Evolutionary conservation across 2,329 filamentous ascomycete genomes (phyloP).

Genomic region (Orbilia blumenaviensis): DNA sequence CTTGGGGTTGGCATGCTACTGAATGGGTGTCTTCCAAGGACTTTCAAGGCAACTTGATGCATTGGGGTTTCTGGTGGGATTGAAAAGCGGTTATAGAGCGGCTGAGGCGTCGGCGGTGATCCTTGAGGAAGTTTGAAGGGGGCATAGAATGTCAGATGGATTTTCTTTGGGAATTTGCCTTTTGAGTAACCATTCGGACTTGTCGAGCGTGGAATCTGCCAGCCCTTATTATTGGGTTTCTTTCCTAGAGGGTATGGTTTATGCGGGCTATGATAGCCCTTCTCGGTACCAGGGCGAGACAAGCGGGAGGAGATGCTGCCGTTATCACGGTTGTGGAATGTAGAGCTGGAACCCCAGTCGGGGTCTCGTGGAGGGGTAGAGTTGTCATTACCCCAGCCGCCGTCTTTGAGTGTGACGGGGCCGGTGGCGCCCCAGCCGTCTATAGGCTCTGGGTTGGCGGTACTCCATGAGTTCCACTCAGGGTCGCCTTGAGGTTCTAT

Average conservation of each 20-base stretch:
- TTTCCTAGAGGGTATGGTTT: background rate
- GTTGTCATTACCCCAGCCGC: background rate
- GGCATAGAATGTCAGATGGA: constrained; percentile 41
- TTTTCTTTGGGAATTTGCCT: constrained; percentile 23
- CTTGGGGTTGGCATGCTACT: background rate
- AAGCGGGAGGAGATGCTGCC: background rate
- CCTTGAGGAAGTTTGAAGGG: constrained; percentile 30
- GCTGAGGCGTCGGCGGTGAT: constrained; percentile 19
- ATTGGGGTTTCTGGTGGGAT: constrained; percentile 13
- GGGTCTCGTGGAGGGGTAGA: background rate
- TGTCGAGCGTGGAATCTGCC: constrained; percentile 7
- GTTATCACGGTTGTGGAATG: background rate
- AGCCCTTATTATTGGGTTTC: background rate
- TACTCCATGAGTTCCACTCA: constrained; percentile 40
- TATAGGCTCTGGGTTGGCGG: background rate
- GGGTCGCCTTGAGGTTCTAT: constrained; percentile 9
- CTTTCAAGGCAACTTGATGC: constrained; percentile 15
- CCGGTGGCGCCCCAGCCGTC: constrained; percentile 16
- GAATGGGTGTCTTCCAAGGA: constrained; percentile 9
- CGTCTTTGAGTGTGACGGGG: constrained; percentile 3
- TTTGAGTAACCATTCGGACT: constrained; percentile 6
- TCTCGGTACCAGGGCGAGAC: background rate
- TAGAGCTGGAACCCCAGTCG: background rate
- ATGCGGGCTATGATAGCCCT: background rate
- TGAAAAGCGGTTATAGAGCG: constrained; percentile 31